These are phyloP conservation scores for Neurospora sp. DNA, from an alignment of 2,329 filamentous ascomycete genomes.

Conservation along the genomic window DNA sequence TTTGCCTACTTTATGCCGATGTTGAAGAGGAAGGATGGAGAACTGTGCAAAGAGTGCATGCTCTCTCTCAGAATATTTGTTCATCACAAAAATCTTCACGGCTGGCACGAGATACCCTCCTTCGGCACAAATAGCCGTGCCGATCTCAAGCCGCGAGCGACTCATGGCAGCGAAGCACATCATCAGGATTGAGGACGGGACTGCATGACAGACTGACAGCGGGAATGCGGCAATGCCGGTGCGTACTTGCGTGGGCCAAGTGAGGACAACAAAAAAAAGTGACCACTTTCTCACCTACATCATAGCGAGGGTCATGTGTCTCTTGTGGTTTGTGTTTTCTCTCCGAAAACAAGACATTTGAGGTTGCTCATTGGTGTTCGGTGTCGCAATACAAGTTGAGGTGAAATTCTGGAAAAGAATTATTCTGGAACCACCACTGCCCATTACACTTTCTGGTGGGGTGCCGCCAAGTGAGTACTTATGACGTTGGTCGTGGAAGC, in stretches of 20 bases:
- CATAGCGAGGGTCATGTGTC: not conserved
- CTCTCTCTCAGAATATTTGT: not conserved
- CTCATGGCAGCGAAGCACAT: not conserved
- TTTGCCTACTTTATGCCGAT: not conserved
- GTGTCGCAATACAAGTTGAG: not conserved
- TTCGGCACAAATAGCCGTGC: constrained; percentile 1
- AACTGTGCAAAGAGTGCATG: not conserved
- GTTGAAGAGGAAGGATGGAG: not conserved
- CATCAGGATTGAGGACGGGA: not conserved
- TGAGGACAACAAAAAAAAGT: too few relatives aligned
- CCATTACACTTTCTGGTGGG: not conserved
- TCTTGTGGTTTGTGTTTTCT: too few relatives aligned
- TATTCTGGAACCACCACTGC: not conserved
- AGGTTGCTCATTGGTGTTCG: not conserved
- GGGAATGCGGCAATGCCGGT: not conserved
- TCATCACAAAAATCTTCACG: not conserved
- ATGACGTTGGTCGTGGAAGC: not conserved
- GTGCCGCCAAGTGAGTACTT: not conserved
- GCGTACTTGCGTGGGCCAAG: too few relatives aligned
- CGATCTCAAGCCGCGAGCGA: not conserved
- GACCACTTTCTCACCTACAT: too few relatives aligned
- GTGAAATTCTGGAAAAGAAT: not conserved
- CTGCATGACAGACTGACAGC: not conserved
- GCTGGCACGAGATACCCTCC: not conserved
- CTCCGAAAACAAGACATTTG: not conserved